Percentiles rank a stretch among this genome's conserved stretches.
phyloP scores from a whole-genome alignment of 2,329 filamentous ascomycete genomes.

The Didymella exigua region DNA sequence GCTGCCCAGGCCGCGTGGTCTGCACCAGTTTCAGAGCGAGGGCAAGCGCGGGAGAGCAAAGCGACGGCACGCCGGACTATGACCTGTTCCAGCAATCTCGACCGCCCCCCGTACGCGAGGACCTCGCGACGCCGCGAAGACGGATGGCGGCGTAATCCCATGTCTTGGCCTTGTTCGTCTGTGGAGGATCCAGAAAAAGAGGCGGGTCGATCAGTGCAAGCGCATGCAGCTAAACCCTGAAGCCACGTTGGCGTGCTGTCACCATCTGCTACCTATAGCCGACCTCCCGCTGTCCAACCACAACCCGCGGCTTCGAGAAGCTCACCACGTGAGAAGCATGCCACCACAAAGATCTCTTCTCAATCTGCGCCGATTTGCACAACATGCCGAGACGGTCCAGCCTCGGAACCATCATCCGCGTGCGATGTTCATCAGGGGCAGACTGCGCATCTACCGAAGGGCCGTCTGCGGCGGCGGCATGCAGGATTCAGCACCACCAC shows the following conservation, averaged over 20 bases:
- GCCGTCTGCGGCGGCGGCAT: slow-evolving; percentile 19
- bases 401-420: slow-evolving; percentile 11
- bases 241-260: slow-evolving; percentile 47
- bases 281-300: slow-evolving; percentile 30
- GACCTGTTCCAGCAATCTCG: slow-evolving; percentile 38
- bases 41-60: slow-evolving; percentile 43
- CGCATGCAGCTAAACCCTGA: slow-evolving; percentile 48
- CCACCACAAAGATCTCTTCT: slow-evolving; percentile 17
- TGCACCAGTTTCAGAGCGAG: slow-evolving; percentile 39
- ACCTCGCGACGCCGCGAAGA: slow-evolving; percentile 39
- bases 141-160: slow-evolving; percentile 39
- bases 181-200: slow-evolving; percentile 46
- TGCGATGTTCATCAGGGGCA: slow-evolving; percentile 25
- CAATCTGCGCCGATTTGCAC: slow-evolving; percentile 14
- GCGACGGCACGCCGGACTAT: slow-evolving; percentile 35
- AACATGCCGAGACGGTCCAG: slow-evolving; percentile 7
- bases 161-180: slow-evolving; percentile 44
- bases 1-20: slow-evolving; percentile 29
- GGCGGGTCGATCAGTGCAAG: slow-evolving; percentile 50
- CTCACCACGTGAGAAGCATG: slow-evolving; percentile 27
- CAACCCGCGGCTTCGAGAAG: slow-evolving; percentile 29
- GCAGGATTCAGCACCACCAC: slow-evolving; percentile 5
- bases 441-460: slow-evolving; percentile 24
- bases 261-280: slow-evolving; percentile 31
- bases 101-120: slow-evolving; percentile 39